Base-by-base conservation (phyloP, 2,329 filamentous ascomycete species). In the Ophiostoma angusticollis region DNA sequence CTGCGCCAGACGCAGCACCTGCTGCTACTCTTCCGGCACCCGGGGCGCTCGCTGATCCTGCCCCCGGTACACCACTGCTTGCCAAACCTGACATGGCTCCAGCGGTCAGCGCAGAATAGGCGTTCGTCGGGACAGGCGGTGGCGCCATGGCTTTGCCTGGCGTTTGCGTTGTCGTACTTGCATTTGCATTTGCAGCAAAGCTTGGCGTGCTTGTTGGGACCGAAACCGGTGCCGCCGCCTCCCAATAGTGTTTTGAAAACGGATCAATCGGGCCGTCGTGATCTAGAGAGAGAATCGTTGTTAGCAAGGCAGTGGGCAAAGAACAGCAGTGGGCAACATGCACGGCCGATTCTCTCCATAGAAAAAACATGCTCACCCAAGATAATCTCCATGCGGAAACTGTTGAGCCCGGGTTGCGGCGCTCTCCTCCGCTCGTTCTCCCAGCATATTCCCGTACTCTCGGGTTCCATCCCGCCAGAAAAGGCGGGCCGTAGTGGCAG, bases 211-310 rank as follows among this genome's bases (percentile, higher is more conserved):
- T n/a, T n/a, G n/a, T n/a, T n/a, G 35, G 33, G 34, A 42, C 32
- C 35, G 35, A 21, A 37, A 37, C 36, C 39, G 14, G 34, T 8
- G 28, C 31, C 2, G 35, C 62, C 2, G 60, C 47, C 22, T 66
- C 60, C 91, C 91, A 96, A 58, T 96, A 96, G 1, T 65, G 58
- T 0, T 74, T 75, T 0, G 84, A 87, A 54, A 89, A 93, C 0
- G 91, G 91, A 52, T 98, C 79, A 47, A 98, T 89, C 7, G 59
- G 55, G 34, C 57, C 56, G 34, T 59, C 77, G 59, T 56, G 61
- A 27, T 69, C 59, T 12, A 6, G 27, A 17, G 18, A 32, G 19
- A 13, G 27, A 12, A 24, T 31, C 7, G 9, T 14, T 30, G 30
- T 31, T 33, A 40, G 35, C 11, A 18, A 12, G 5, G 9, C 12